Evolutionary conservation across 441 rosid genomes (phyloP).

Genomic region (Mallotus japonicus): DNA sequence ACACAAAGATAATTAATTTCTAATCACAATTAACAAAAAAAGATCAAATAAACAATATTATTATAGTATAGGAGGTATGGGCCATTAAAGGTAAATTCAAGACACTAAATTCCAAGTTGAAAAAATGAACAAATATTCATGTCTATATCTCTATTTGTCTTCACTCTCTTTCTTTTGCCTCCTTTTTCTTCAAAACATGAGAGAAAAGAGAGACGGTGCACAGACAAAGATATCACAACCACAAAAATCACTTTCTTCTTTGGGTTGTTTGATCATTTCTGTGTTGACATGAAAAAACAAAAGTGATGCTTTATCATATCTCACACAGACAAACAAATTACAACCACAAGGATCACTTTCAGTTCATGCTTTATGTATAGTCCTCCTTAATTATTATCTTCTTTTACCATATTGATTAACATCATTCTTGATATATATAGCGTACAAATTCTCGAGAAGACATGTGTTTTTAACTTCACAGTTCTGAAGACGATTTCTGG

Average conservation of each 20-base stretch:
- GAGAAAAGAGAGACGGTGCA: constrained; percentile 5
- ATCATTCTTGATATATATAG: too few species aligned
- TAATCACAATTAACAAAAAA: background rate
- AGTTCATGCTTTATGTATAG: constrained; percentile 17
- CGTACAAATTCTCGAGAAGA: too few species aligned
- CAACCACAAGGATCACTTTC: constrained; percentile 25
- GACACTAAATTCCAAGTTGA: background rate
- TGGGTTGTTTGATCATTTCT: background rate
- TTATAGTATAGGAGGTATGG: background rate
- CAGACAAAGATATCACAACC: constrained; percentile 21
- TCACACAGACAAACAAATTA: constrained; percentile 14
- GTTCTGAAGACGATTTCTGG: too few species aligned
- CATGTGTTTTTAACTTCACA: too few species aligned
- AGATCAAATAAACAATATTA: too few species aligned
- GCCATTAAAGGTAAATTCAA: background rate
- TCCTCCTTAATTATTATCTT: background rate
- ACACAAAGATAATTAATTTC: background rate
- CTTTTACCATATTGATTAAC: background rate
- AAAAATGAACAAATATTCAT: background rate
- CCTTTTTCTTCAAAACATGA: constrained; percentile 3
- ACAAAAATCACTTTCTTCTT: constrained; percentile 21
- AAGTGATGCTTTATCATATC: constrained; percentile 13
- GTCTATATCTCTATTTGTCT: constrained; percentile 20
- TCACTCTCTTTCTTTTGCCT: background rate
- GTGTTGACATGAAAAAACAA: constrained; percentile 4